Base-by-base conservation (phyloP, 2,329 filamentous ascomycete species). In the Curvularia verruculosa region DNA sequence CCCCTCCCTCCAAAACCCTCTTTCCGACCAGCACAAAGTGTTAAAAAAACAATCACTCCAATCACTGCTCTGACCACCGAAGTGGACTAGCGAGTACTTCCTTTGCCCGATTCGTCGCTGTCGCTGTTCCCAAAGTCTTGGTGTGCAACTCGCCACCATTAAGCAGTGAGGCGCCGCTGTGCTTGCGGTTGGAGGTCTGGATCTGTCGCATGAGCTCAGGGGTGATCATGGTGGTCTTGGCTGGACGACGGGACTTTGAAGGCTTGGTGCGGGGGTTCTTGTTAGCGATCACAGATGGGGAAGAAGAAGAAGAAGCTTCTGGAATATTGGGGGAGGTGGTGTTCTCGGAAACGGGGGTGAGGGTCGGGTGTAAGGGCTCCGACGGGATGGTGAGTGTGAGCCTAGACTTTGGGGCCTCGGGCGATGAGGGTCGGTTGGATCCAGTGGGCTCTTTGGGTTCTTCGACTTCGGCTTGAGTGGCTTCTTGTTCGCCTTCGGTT, bases 51-150 rank as follows among this genome's bases (percentile, higher is more conserved):
- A 13, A 2, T 34, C 9, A 15, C 21, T 23, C 13, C 12, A 18
- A n/a, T 28, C 26, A 57, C 12, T 57, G 39, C 26, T 57, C 50
- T 12, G 45, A 54, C 54, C 54, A 57, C 13, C 51, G 37, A 8
- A 57, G 46, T 6, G 54, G 54, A 24, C 40, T 43, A 43, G 40
- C 40, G 10, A 43, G 21, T 8, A 43, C 23, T 15, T 19, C 21
- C 13, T 43, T 43, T 3, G 40, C 40, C 8, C 40, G 23, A 8
- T 48, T 54, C n/a, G 54, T 29, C 54, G 3, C 39, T 1, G 23
- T 26, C 29, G 40, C 23, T 8, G 40, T 43, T 15, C 40, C 40
- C 23, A 26, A 8, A n/a, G 21, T 26, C 40, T 43, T 43, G 6
- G 21, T 43, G 40, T 23, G 40, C 24, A 43, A 13, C 23, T 43